Base-by-base conservation (phyloP, 192 early-diverging fungal genomes). In the Glomus cerebriforme region DNA sequence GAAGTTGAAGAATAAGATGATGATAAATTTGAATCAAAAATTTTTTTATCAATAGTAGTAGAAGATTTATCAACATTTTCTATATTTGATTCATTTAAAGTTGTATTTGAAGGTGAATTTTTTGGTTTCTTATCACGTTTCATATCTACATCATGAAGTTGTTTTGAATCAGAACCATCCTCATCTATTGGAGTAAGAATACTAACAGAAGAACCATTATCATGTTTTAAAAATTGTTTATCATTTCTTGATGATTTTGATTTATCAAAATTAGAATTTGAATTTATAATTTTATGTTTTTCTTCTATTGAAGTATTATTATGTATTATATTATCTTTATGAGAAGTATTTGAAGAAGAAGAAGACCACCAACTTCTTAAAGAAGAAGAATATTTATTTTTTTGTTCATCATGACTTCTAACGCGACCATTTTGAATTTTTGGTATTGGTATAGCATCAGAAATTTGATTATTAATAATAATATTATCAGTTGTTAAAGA, bases 361-460 rank as follows among this genome's bases (percentile, higher is more conserved):
- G 6, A 27, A 13, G 71, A 73, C 71, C 43, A 73, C 71, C 71
- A 73, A 49, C 71, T 73, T 49, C 2, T 70, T 26, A 34, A 29
- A 27, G 73, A 75, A n/a, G 27, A 62, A 19, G 32, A 59, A 32
- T 49, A 62, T 75, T 75, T 59, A n/a, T 34, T 37, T 62, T 63
- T 60, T 60, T 32, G 58, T 47, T 74, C 45, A 35, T 74, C 45
- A 34, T 43, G 22, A 32, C 7, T 59, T 32, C 75, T 34, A 34
- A 62, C 24, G 6, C n/a, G 37, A 17, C 9, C n/a, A 17, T 47
- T 77, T 66, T 39, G 64, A 34, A n/a, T n/a, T 59, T 49, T 49
- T 12, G 65, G 76, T 47, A 78, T 78, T 49, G 76, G 76, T 19
- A 78, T 78, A 15, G 65, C 60, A 65, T 13, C 8, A 15, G 62